These are phyloP conservation scores for Pelargonium myrrhifolium DNA, from an alignment of 441 rosid genomes.

Conservation along the genomic window DNA sequence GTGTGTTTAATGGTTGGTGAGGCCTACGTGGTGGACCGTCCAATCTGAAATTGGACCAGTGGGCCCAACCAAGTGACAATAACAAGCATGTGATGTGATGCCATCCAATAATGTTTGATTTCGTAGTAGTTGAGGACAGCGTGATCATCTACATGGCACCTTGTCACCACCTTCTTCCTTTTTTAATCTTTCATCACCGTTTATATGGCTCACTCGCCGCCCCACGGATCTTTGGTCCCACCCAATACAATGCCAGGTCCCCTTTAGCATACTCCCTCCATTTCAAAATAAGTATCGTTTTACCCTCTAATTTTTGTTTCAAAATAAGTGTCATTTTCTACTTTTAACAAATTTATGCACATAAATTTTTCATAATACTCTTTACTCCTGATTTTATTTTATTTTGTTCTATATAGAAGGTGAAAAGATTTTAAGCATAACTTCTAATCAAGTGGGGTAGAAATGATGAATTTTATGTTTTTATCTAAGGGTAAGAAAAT, in stretches of 20 bases:
- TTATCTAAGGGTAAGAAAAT: too few relatives aligned
- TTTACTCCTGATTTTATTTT: too few relatives aligned
- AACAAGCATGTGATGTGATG: background rate
- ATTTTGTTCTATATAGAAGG: too few relatives aligned
- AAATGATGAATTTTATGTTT: too few relatives aligned
- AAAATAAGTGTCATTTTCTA: too few relatives aligned
- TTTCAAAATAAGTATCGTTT: too few relatives aligned
- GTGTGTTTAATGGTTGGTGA: background rate
- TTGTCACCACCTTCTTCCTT: constrained; percentile 10
- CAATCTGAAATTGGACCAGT: background rate
- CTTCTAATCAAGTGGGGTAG: too few relatives aligned
- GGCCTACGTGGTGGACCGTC: background rate
- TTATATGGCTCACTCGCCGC: background rate
- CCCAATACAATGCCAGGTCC: background rate
- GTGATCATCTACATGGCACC: constrained; percentile 16
- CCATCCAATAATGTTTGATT: background rate
- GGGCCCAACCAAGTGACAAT: background rate
- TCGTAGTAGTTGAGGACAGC: constrained; percentile 4
- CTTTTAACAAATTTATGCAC: too few relatives aligned
- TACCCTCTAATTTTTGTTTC: too few relatives aligned
- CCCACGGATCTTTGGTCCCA: background rate
- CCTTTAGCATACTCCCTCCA: too few relatives aligned
- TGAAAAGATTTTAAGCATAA: too few relatives aligned
- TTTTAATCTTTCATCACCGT: background rate
- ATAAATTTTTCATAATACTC: too few relatives aligned